Evolutionary conservation across 1,284 basidiomycete genomes (phyloP).

Genomic region (Trichosporon ovoides): DNA sequence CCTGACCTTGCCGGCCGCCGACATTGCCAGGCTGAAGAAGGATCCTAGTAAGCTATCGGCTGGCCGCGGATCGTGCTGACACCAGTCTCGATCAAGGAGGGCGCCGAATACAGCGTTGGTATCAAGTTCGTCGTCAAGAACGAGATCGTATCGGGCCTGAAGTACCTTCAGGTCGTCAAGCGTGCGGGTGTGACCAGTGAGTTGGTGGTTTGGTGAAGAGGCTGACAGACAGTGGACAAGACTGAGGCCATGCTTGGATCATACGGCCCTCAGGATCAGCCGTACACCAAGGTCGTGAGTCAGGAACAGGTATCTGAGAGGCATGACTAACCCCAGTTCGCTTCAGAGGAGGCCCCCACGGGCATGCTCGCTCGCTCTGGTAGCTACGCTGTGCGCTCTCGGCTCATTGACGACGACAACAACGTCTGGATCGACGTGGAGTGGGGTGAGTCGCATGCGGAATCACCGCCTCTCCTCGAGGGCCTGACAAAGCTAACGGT

Average conservation of each 20-base stretch:
- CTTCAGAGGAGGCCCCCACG: constrained; percentile 50
- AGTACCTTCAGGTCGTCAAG: constrained; percentile 55
- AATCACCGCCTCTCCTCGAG: constrained; percentile 1
- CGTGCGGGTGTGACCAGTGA: constrained; percentile 45
- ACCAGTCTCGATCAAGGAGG: constrained; percentile 53
- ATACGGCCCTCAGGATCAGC: constrained; percentile 50
- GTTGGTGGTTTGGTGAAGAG: constrained; percentile 24
- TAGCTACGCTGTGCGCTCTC: constrained; percentile 51
- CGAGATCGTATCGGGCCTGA: constrained; percentile 54
- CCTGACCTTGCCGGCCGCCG: constrained; percentile 44
- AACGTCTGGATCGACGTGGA: constrained; percentile 49
- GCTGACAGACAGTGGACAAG: constrained; percentile 35
- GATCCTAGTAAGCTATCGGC: constrained; percentile 44
- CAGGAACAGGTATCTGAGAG: not conserved
- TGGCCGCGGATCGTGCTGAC: not conserved
- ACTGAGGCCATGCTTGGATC: constrained; percentile 53
- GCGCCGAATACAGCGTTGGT: constrained; percentile 55
- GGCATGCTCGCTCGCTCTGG: constrained; percentile 56
- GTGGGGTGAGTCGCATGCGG: constrained; percentile 39
- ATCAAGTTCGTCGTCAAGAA: constrained; percentile 49
- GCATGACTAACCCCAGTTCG: constrained; percentile 35
- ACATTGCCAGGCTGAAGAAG: constrained; percentile 52
- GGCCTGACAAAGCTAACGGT: not conserved
- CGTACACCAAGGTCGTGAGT: constrained; percentile 49
- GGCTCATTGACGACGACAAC: constrained; percentile 54